Conservation (phyloP, 805 yeast genomes). For the Metschnikowia anglica region DNA sequence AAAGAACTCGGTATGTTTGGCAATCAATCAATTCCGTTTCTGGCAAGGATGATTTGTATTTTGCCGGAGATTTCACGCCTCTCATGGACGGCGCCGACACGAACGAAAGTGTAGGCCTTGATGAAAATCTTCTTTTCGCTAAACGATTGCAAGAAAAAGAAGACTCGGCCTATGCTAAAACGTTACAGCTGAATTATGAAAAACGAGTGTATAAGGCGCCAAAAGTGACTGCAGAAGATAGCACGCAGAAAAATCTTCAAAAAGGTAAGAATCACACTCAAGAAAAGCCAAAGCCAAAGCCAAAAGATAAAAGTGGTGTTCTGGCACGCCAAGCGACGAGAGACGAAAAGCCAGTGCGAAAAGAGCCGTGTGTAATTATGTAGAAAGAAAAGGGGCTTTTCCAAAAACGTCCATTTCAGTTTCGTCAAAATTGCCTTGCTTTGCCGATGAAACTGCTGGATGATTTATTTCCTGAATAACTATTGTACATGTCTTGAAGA, state of each 20-base stretch:
- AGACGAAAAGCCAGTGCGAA: not conserved
- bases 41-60: slow-evolving; percentile 70
- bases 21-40: slow-evolving; percentile 64
- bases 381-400: not conserved
- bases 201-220: not conserved
- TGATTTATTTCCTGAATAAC: not conserved
- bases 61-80: slow-evolving; percentile 63
- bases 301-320: not conserved
- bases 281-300: not conserved
- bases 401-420: too few species aligned
- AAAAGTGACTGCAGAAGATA: not conserved
- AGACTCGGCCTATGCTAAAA: slow-evolving; percentile 50
- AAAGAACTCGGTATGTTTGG: slow-evolving; percentile 63
- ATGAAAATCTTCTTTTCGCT: slow-evolving; percentile 30
- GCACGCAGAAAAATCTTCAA: not conserved
- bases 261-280: not conserved
- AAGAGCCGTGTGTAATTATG: slow-evolving; percentile 6
- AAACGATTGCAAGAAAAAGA: slow-evolving; percentile 57
- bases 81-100: slow-evolving; percentile 27
- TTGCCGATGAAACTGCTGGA: too few species aligned
- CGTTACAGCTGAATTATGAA: slow-evolving; percentile 38
- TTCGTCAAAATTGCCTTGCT: too few species aligned
- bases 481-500: not conserved
- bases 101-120: slow-evolving; percentile 6
- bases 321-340: not conserved